phyloP scores from a whole-genome alignment of 1,284 basidiomycete species.

The Sanghuangporus sanghuang region DNA sequence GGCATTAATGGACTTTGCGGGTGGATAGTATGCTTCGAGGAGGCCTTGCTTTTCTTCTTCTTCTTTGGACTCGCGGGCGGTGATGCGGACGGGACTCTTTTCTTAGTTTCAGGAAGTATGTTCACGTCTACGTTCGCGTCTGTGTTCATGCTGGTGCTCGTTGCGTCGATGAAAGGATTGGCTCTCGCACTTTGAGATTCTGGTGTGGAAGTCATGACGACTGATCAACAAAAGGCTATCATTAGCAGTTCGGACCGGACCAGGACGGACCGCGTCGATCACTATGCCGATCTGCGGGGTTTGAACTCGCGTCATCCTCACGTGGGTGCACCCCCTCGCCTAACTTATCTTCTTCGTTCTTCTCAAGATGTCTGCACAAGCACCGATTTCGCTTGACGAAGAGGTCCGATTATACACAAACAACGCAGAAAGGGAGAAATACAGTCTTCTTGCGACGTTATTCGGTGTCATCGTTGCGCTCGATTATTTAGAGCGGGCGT shows the following conservation, averaged over 20 bases:
- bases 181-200: too few species aligned
- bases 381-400: conserved; percentile 68
- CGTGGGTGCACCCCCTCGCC: not conserved
- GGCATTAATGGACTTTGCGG: not conserved
- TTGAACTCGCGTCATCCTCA: not conserved
- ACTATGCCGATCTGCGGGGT: too few species aligned
- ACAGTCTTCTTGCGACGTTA: conserved; percentile 85
- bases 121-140: too few species aligned
- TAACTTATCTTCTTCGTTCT: not conserved
- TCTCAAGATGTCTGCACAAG: conserved; percentile 4
- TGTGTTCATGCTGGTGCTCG: too few species aligned
- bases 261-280: too few species aligned
- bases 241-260: too few species aligned
- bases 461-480: conserved; percentile 90
- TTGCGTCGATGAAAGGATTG: too few species aligned
- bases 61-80: not conserved
- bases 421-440: conserved; percentile 86
- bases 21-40: not conserved
- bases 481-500: conserved; percentile 94
- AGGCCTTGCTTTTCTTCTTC: not conserved
- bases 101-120: too few species aligned
- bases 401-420: conserved; percentile 87
- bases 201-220: too few species aligned
- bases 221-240: too few species aligned
- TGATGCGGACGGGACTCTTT: too few species aligned